These are phyloP conservation scores for Sporothrix pallida DNA, from an alignment of 2,329 filamentous ascomycete species.

Conservation along the genomic window DNA sequence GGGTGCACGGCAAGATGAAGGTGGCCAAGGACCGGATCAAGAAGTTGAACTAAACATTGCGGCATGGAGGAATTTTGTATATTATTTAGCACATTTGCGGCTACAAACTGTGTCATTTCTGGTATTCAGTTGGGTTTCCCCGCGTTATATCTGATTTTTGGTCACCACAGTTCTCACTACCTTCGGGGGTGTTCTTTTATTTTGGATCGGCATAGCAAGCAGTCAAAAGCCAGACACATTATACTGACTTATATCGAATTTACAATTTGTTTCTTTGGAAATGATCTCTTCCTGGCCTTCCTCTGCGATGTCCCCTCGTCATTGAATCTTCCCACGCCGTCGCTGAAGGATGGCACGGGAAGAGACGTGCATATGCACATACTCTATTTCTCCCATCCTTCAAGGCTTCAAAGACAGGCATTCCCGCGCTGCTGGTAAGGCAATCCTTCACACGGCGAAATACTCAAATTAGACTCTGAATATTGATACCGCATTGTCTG, in stretches of 20 bases:
- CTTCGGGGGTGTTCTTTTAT: background rate
- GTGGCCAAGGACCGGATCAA: slow-evolving; percentile 75
- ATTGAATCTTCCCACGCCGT: too few relatives aligned
- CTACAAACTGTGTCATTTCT: background rate
- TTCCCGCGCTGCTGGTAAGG: background rate
- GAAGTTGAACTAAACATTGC: slow-evolving; percentile 56
- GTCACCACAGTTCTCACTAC: too few relatives aligned
- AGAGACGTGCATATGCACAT: slow-evolving; percentile 25
- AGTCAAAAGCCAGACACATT: background rate
- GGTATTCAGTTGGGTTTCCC: background rate
- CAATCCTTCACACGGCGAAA: background rate
- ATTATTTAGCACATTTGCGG: background rate
- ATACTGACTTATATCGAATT: background rate
- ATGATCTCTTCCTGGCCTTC: too few relatives aligned
- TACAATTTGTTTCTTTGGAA: background rate
- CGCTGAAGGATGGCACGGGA: background rate
- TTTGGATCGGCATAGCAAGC: slow-evolving; percentile 22
- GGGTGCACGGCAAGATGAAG: slow-evolving; percentile 70
- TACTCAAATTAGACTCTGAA: background rate
- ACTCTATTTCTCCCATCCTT: slow-evolving; percentile 5
- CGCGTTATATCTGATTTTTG: background rate
- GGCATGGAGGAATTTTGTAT: background rate
- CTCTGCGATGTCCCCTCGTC: too few relatives aligned
- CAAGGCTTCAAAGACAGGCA: background rate
- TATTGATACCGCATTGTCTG: background rate